phyloP scores from a whole-genome alignment of 2,329 filamentous ascomycete genomes.

The Sporothrix brunneoviolacea region DNA sequence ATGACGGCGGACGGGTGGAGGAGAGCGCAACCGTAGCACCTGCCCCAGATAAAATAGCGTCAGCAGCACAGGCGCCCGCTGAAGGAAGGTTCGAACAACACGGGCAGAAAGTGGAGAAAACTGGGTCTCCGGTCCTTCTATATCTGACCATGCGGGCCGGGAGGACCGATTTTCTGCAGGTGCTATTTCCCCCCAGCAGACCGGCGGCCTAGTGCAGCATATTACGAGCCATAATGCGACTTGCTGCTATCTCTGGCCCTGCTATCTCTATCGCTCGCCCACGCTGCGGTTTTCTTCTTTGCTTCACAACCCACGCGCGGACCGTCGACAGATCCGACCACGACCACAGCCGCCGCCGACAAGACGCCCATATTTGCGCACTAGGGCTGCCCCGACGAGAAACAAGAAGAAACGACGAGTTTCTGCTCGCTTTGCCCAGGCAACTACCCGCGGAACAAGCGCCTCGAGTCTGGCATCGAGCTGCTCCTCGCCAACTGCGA shows the following conservation, averaged over 20 bases:
- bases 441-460: no score
- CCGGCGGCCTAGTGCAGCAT: background rate
- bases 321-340: background rate
- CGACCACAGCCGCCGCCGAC: background rate
- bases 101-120: conserved; percentile 9
- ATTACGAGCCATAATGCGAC: no score
- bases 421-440: no score
- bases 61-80: background rate
- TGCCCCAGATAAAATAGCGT: conserved; percentile 1
- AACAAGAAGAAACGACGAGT: no score
- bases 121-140: background rate
- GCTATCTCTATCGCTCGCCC: background rate
- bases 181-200: background rate
- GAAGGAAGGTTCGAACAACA: background rate
- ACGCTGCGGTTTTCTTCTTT: conserved; percentile 2
- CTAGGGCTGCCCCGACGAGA: no score
- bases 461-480: no score
- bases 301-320: background rate
- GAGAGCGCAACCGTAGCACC: conserved; percentile 4
- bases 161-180: background rate
- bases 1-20: conserved; percentile 1
- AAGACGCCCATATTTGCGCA: no score
- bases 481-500: background rate
- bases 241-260: background rate
- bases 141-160: background rate